Conservation (phyloP, 768 basidiomycete genomes). For the Pisolithus sp. region DNA sequence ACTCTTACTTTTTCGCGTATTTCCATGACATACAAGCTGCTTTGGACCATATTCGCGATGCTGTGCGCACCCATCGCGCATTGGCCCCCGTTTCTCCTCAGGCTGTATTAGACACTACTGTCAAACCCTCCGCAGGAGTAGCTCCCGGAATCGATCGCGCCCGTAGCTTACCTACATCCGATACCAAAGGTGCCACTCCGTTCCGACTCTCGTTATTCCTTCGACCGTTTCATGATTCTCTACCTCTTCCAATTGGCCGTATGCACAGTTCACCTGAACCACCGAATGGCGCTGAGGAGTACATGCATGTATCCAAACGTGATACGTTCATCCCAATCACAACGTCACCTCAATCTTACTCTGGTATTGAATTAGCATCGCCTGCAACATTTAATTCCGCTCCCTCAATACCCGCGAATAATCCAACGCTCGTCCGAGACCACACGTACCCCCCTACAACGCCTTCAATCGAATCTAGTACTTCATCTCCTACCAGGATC, state of each 20-base stretch:
- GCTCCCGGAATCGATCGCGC: constrained; percentile 35
- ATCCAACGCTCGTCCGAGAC: constrained; percentile 26
- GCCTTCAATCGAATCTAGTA: constrained; percentile 42
- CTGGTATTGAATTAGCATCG: constrained; percentile 2
- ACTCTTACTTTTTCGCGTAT: constrained; percentile 94
- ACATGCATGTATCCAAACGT: constrained; percentile 62
- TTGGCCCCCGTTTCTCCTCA: constrained; percentile 16
- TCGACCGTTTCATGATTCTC: constrained; percentile 58
- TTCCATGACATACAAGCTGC: constrained; percentile 77
- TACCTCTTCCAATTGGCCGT: constrained; percentile 33
- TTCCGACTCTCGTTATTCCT: constrained; percentile 64
- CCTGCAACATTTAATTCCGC: constrained; percentile 5
- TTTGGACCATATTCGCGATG: constrained; percentile 74
- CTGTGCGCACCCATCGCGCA: constrained; percentile 53
- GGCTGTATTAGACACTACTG: constrained; percentile 52
- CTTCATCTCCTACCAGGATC: constrained; percentile 38
- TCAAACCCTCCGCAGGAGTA: constrained; percentile 28
- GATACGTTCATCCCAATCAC: constrained; percentile 58
- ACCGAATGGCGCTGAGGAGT: constrained; percentile 48
- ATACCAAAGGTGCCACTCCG: constrained; percentile 33
- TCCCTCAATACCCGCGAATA: constrained; percentile 18
- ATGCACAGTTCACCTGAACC: constrained; percentile 27
- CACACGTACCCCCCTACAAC: constrained; percentile 82
- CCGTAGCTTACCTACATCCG: constrained; percentile 30
- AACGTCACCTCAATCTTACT: constrained; percentile 26